Base-by-base conservation (phyloP, 148 eudicot genomes). In the Diospyros lotus region DNA sequence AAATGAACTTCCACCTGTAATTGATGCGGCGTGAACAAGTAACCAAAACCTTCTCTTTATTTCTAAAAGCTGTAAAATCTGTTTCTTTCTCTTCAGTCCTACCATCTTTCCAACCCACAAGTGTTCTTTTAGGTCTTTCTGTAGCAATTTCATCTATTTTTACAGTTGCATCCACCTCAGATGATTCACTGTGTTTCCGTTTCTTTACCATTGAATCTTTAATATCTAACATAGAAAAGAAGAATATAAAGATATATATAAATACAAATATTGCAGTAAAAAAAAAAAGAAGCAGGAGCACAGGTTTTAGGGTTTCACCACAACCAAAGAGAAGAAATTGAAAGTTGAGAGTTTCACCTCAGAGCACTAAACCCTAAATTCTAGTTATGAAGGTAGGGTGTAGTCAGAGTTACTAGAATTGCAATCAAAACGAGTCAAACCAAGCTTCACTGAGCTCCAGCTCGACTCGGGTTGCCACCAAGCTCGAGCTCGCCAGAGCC, bases 101-200 rank as follows among this genome's bases (percentile, higher is more conserved):
- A 50, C 84, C 82, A 50, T 82, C 84, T 75, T 93, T 93, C 87
- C 92, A 93, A 13, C 98, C 98, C 68, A 89, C 66, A 41, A 93
- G 82, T 1, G 94, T 91, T 58, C 97, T 64, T 69, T 87, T 80
- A 0, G 94, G 97, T 73, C 97, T 84, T 41, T 93, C 89, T 2
- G 81, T 78, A 51, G 91, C 89, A 10, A 44, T 52, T 40, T 82
- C 87, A 3, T 93, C 86, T 56, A 84, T 82, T 73, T 87, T 83
- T 14, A 68, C 75, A 28, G 53, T 64, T 43, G 50, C 73, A 15
- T 73, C 80, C 12, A 78, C 74, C 45, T 77, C 87, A 7, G 79
- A 41, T 72, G 52, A 4, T 0, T 91, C 97, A 13, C 66, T 79
- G 59, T 91, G 98, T 80, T 91, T 93, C 81, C 98, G 79, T 88